Conservation (phyloP, 164 flowering plant genomes). For the Piper betle region DNA sequence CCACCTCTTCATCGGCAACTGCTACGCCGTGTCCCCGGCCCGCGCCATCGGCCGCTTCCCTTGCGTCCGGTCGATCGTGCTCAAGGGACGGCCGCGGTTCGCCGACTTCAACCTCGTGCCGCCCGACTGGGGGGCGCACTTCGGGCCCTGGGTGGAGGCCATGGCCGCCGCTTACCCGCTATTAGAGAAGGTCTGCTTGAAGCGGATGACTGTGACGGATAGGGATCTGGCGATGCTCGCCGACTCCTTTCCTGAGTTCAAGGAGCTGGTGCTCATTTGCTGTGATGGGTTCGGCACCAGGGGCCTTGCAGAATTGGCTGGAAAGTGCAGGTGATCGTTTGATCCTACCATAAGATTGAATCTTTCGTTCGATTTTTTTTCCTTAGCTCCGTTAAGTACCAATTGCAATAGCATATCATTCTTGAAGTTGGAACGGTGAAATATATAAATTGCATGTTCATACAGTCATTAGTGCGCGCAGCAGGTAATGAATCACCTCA, state of each 20-base stretch:
- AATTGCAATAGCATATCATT: not conserved
- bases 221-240: slow-evolving; percentile 49
- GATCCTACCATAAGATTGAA: too few species aligned
- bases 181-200: slow-evolving; percentile 52
- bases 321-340: slow-evolving; percentile 48
- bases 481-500: too few species aligned
- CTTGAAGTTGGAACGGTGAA: too few species aligned
- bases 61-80: slow-evolving; percentile 27
- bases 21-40: slow-evolving; percentile 62
- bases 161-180: slow-evolving; percentile 33
- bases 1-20: slow-evolving; percentile 78
- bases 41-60: slow-evolving; percentile 41
- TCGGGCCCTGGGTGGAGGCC: slow-evolving; percentile 47
- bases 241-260: slow-evolving; percentile 34
- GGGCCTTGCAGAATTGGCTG: slow-evolving; percentile 57
- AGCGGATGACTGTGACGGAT: slow-evolving; percentile 68
- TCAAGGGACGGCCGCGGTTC: slow-evolving; percentile 84
- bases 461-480: too few species aligned
- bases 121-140: slow-evolving; percentile 66
- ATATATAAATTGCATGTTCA: too few species aligned
- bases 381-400: not conserved
- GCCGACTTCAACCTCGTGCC: slow-evolving; percentile 75
- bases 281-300: slow-evolving; percentile 83
- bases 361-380: too few species aligned
- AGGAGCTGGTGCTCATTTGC: slow-evolving; percentile 59